Evolutionary conservation across 1,284 basidiomycete genomes (phyloP).

Genomic region (Ustilago trichophora): DNA sequence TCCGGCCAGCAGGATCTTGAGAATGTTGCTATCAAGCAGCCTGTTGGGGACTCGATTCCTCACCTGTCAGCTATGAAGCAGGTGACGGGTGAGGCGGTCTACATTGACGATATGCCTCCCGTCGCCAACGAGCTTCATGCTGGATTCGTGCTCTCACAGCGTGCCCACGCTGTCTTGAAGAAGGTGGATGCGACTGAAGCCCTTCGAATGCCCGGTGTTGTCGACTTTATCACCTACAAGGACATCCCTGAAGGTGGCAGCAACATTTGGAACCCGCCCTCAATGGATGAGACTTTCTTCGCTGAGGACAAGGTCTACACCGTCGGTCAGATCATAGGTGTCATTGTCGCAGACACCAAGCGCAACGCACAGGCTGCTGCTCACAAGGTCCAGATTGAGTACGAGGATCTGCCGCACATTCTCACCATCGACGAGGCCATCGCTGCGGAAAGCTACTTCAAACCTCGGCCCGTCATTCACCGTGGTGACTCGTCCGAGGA

Average conservation of each 20-base stretch:
- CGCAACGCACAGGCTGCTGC: slow-evolving; percentile 66
- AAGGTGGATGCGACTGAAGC: slow-evolving; percentile 62
- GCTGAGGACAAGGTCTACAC: slow-evolving; percentile 64
- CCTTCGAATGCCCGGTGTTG: slow-evolving; percentile 63
- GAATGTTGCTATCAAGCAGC: slow-evolving; percentile 49
- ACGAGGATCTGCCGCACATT: slow-evolving; percentile 65
- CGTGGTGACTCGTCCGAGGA: slow-evolving; percentile 50
- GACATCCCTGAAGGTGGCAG: slow-evolving; percentile 63
- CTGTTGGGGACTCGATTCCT: slow-evolving; percentile 58
- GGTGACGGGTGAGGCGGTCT: slow-evolving; percentile 66
- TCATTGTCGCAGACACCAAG: slow-evolving; percentile 65
- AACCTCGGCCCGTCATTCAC: slow-evolving; percentile 50
- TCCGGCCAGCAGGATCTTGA: slow-evolving; percentile 52
- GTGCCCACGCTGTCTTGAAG: slow-evolving; percentile 65
- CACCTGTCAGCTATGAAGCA: slow-evolving; percentile 67
- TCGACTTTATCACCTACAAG: slow-evolving; percentile 58
- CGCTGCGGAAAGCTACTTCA: slow-evolving; percentile 53
- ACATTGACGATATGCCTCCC: slow-evolving; percentile 66
- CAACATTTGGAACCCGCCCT: slow-evolving; percentile 65
- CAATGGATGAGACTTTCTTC: slow-evolving; percentile 67
- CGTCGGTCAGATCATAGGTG: slow-evolving; percentile 65
- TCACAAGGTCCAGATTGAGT: slow-evolving; percentile 63
- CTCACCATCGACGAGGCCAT: slow-evolving; percentile 67
- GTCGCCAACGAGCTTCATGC: slow-evolving; percentile 64
- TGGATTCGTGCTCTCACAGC: slow-evolving; percentile 63